Conservation (phyloP, 345 rosid genomes). For the Salix purpurea region DNA sequence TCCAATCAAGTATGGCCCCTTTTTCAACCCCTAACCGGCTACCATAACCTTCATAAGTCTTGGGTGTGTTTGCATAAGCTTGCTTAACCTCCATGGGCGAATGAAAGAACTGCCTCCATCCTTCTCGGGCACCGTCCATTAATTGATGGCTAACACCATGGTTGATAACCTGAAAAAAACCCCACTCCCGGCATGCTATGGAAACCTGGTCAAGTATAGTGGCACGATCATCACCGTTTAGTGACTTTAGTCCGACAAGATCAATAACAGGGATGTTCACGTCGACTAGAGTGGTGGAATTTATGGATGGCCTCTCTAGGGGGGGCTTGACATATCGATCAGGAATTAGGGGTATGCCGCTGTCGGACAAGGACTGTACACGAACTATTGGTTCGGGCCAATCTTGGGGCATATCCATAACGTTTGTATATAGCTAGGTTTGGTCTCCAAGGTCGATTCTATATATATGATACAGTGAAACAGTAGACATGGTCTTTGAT, state of each 20-base stretch:
- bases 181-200: constrained; percentile 76
- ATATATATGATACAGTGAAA: neutral
- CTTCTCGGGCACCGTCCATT: constrained; percentile 59
- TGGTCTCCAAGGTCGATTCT: constrained; percentile 1
- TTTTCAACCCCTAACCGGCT: constrained; percentile 79
- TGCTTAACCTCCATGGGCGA: constrained; percentile 63
- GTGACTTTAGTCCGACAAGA: constrained; percentile 50
- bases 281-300: neutral
- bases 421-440: neutral
- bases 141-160: constrained; percentile 65
- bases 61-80: constrained; percentile 61
- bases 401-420: constrained; percentile 46
- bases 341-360: constrained; percentile 46
- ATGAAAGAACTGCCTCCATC: constrained; percentile 79
- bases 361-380: constrained; percentile 78
- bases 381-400: constrained; percentile 98
- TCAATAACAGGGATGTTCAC: constrained; percentile 75
- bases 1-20: constrained; percentile 93
- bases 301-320: constrained; percentile 47
- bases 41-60: constrained; percentile 88
- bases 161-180: constrained; percentile 82
- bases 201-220: constrained; percentile 32
- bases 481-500: neutral
- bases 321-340: constrained; percentile 67
- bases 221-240: constrained; percentile 15